Evolutionary conservation across 495 filamentous ascomycete species (phyloP), one percentile per base, ranked within the genome.

Genomic region (Aspergillus incahuasiensis): DNA sequence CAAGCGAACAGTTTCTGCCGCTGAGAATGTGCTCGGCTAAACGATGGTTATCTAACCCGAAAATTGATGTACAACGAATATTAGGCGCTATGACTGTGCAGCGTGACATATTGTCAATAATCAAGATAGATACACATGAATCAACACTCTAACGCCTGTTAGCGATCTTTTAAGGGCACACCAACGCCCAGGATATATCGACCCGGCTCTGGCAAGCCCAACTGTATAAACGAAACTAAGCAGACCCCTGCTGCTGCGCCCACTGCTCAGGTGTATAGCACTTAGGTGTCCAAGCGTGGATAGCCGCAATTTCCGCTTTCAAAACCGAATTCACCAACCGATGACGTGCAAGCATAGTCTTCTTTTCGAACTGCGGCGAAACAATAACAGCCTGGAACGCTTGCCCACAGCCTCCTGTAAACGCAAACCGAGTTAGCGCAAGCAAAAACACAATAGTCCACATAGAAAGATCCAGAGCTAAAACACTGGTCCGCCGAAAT

Each of bases 211-310:
- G 20, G 25, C 42, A 30, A 15, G 41, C 13, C 42, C 32, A 6
- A 19, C 11, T n/a, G 24, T 42, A 56, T 44, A 47, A 39, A 44
- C 18, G 47, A 5, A 32, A 18, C 28, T 57, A 49, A 28, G 30
- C 15, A 25, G 34, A 59, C n/a, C 51, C 56, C 63, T 74, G 74
- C 66, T 81, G 80, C 71, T 86, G 80, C 68, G 80, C 85, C 75
- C 89, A 97, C 75, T 98, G 90, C 69, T 92, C 92, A 1, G 91
- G 90, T 15, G 94, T 97, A 76, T 87, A 90, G 71, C 95, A 97
- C 73, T 92, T 96, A 21, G 94, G 90, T 54, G 89, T 92, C 94
- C 94, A 98, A n/a, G 94, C 94, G 78, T 98, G 94, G 53, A 98
- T 96, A 43, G 84, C 82, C 5, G 90, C 88, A 69, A 98, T 94